Percentiles rank a stretch among this genome's conserved stretches.
Conservation (phyloP, 225 moss, liverwort and hornwort genomes). For the Physcomitrellopsis africana region DNA sequence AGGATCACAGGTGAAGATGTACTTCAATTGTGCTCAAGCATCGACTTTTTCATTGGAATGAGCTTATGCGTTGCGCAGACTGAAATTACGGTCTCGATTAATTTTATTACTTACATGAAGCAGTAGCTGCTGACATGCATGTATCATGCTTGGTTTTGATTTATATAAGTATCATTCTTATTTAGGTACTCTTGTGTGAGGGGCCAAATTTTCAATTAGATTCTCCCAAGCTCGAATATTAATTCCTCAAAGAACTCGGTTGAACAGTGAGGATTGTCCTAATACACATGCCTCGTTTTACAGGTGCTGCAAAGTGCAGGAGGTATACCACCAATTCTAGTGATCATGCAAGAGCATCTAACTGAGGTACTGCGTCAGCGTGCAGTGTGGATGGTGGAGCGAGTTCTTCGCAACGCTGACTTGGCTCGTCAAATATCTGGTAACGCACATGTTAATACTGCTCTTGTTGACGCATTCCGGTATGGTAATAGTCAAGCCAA, state of each 20-base stretch:
- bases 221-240: too few species aligned
- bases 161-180: too few species aligned
- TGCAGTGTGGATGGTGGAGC: slow-evolving; percentile 75
- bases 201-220: too few species aligned
- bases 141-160: too few species aligned
- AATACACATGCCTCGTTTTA: neutral
- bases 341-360: slow-evolving; percentile 69
- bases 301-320: slow-evolving; percentile 55
- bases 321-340: slow-evolving; percentile 55
- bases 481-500: slow-evolving; percentile 51
- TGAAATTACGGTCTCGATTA: too few species aligned
- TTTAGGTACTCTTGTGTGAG: too few species aligned
- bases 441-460: slow-evolving; percentile 55
- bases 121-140: too few species aligned
- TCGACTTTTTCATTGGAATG: too few species aligned
- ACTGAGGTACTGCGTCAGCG: slow-evolving; percentile 59
- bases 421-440: slow-evolving; percentile 55
- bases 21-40: neutral
- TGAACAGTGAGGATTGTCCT: neutral
- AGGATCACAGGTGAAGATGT: slow-evolving; percentile 51
- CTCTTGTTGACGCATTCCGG: slow-evolving; percentile 68
- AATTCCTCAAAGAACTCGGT: too few species aligned
- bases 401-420: slow-evolving; percentile 62
- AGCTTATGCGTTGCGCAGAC: too few species aligned
- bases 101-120: too few species aligned